Percentiles rank a stretch among this genome's conserved stretches.
Evolutionary conservation across 1,284 basidiomycete genomes (phyloP).

Genomic region (Nidula niveotomentosa): DNA sequence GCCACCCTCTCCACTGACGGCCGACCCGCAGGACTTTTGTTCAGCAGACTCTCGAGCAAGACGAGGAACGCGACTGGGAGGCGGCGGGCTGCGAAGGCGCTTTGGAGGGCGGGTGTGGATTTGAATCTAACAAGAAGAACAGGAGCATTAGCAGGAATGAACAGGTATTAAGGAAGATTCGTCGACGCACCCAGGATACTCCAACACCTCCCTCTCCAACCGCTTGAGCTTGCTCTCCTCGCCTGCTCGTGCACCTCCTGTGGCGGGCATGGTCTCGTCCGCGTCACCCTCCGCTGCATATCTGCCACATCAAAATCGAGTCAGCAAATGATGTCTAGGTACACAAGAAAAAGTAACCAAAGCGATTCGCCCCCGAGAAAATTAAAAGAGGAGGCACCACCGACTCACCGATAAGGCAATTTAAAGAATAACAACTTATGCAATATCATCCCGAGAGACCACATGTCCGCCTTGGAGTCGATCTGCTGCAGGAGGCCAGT

Average conservation of each 20-base stretch:
- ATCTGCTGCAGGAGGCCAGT: conserved; percentile 72
- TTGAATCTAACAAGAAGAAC: conserved; percentile 50
- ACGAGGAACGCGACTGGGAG: conserved; percentile 70
- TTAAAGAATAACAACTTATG: conserved; percentile 90
- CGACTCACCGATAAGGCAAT: conserved; percentile 58
- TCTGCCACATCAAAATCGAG: conserved; percentile 15
- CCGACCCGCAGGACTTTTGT: conserved; percentile 55
- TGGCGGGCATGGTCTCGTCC: conserved; percentile 25
- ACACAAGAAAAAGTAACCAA: not conserved
- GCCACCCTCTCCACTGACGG: conserved; percentile 76
- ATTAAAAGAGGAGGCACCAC: not conserved
- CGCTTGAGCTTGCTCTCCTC: conserved; percentile 61
- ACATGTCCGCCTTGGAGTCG: conserved; percentile 89
- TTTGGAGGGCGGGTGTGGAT: conserved; percentile 44
- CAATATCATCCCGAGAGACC: conserved; percentile 89
- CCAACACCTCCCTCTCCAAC: conserved; percentile 74
- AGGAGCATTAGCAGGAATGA: not conserved
- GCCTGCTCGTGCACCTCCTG: conserved; percentile 28
- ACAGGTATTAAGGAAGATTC: conserved; percentile 7
- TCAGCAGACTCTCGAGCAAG: conserved; percentile 71
- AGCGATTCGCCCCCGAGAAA: not conserved
- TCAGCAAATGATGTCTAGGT: not conserved
- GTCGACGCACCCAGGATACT: conserved; percentile 65
- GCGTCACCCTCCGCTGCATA: conserved; percentile 56
- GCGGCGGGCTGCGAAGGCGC: conserved; percentile 64